Percentiles rank a stretch among this genome's conserved stretches.
phyloP scores from a whole-genome alignment of 202 grass and related monocot genomes.

The Cymbopogon flexuosus region DNA sequence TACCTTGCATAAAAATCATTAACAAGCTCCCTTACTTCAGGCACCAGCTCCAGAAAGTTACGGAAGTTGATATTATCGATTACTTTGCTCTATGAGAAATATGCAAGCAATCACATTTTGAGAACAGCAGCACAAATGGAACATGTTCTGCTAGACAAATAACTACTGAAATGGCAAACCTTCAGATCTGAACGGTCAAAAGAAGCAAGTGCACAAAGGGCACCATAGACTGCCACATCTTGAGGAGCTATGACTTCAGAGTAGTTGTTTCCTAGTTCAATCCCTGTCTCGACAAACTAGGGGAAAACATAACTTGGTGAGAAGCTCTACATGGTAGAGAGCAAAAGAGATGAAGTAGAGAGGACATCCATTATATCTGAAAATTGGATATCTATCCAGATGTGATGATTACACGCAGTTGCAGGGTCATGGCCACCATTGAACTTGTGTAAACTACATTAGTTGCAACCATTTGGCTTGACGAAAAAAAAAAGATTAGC shows the following conservation, averaged over 20 bases:
- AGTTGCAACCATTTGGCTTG: background rate
- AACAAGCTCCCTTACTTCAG: conserved; percentile 95
- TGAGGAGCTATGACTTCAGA: conserved; percentile 93
- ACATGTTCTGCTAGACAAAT: background rate
- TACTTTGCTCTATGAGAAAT: conserved; percentile 69
- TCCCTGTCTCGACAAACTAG: conserved; percentile 92
- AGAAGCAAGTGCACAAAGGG: conserved; percentile 94
- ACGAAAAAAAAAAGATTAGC: background rate
- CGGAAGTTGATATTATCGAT: conserved; percentile 94
- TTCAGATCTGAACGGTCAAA: conserved; percentile 97
- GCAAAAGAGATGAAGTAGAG: background rate
- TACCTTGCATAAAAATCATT: conserved; percentile 99
- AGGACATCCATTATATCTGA: background rate
- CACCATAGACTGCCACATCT: conserved; percentile 95
- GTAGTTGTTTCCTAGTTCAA: conserved; percentile 83
- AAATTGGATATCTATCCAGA: background rate
- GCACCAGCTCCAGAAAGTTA: conserved; percentile 92
- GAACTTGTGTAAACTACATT: background rate
- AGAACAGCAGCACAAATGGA: background rate
- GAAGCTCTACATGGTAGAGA: background rate
- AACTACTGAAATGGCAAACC: conserved; percentile 47
- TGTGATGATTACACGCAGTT: background rate
- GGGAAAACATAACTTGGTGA: background rate
- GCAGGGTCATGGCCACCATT: background rate
- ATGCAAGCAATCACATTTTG: background rate